phyloP scores from a whole-genome alignment of 2,329 filamentous ascomycete species.

The Diaporthe sp. region DNA sequence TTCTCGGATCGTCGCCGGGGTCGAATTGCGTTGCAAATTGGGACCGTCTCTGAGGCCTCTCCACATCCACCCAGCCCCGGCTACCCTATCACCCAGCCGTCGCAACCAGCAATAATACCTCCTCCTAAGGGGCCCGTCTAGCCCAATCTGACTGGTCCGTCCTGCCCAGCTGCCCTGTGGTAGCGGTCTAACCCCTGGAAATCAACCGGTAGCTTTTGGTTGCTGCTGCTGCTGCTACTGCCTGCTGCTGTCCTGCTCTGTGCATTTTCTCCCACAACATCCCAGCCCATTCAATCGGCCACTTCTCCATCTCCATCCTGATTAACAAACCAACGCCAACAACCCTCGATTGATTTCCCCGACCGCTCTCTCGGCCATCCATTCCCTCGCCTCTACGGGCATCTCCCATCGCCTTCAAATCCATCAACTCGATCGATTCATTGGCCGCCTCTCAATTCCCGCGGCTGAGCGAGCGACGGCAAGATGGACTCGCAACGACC shows the following conservation, averaged over 20 bases:
- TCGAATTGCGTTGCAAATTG: conserved; percentile 35
- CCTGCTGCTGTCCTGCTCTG: conserved; percentile 37
- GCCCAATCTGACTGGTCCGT: conserved; percentile 39
- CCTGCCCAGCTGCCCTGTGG: conserved; percentile 34
- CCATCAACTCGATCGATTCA: conserved; percentile 38
- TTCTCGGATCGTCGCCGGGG: conserved; percentile 38
- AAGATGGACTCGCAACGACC: conserved; percentile 69
- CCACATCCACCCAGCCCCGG: conserved; percentile 31
- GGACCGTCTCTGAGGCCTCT: conserved; percentile 36
- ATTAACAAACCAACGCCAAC: conserved; percentile 35
- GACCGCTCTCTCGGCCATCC: conserved; percentile 37
- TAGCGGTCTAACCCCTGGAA: conserved; percentile 41
- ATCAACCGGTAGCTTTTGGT: conserved; percentile 34
- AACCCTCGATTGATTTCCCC: conserved; percentile 36
- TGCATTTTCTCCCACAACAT: conserved; percentile 41
- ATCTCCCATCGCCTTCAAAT: conserved; percentile 15
- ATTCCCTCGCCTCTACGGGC: conserved; percentile 31
- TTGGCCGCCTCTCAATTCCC: conserved; percentile 39
- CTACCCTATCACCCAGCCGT: conserved; percentile 35
- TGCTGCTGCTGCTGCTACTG: conserved; percentile 28
- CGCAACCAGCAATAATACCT: conserved; percentile 38
- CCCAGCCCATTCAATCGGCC: conserved; percentile 40
- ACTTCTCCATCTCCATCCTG: conserved; percentile 38
- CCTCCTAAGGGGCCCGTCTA: conserved; percentile 37
- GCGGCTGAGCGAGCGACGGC: conserved; percentile 41